Percentiles rank a stretch among this genome's conserved stretches.
phyloP scores from a whole-genome alignment of 352 stramenopile species.

The Thraustotheca clavata region DNA sequence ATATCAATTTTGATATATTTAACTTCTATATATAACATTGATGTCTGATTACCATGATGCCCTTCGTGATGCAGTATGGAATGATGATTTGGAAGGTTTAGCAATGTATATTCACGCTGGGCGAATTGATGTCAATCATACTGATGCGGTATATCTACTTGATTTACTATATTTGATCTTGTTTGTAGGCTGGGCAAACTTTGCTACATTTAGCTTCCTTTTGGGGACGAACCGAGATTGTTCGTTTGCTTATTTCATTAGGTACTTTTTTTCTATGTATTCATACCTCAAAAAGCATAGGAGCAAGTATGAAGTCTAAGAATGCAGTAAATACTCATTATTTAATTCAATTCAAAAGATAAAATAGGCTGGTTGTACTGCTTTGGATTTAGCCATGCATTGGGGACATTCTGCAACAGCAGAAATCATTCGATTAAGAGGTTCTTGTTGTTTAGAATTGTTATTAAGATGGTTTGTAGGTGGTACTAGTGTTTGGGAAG shows the following conservation, averaged over 20 bases:
- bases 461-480: slow-evolving; percentile 6
- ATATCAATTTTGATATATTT: too few species aligned
- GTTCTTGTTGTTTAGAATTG: background rate
- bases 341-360: background rate
- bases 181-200: slow-evolving; percentile 40
- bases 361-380: slow-evolving; percentile 40
- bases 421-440: slow-evolving; percentile 54
- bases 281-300: slow-evolving; percentile 15
- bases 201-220: slow-evolving; percentile 66
- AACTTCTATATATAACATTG: too few species aligned
- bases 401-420: slow-evolving; percentile 64
- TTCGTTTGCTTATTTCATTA: slow-evolving; percentile 36
- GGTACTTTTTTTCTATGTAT: slow-evolving; percentile 21
- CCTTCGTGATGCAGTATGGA: slow-evolving; percentile 64
- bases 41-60: slow-evolving; percentile 37
- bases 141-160: slow-evolving; percentile 33
- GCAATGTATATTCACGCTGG: slow-evolving; percentile 31
- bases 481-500: slow-evolving; percentile 60
- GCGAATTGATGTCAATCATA: slow-evolving; percentile 45
- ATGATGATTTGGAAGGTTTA: slow-evolving; percentile 43
- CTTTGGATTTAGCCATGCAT: slow-evolving; percentile 57
- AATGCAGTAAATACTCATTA: slow-evolving; percentile 27
- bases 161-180: background rate
- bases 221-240: slow-evolving; percentile 55
- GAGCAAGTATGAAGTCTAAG: slow-evolving; percentile 61